Base-by-base conservation (phyloP, 768 basidiomycete genomes). In the Rhodotorula toruloides region DNA sequence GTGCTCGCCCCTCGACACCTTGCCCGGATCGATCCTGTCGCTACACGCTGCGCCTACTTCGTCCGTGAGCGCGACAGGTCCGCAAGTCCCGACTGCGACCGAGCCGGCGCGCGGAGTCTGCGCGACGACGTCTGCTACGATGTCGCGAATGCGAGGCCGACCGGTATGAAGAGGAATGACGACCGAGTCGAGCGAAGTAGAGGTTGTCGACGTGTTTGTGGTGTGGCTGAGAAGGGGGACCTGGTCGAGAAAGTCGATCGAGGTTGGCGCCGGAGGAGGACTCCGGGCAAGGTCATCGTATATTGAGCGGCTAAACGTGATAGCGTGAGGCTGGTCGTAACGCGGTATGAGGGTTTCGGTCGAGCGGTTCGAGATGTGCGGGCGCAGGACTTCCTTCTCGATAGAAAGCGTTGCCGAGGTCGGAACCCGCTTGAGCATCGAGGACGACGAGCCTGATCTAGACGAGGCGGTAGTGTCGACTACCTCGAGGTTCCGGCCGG, bases 41-140 rank as follows among this genome's bases (percentile, higher is more conserved):
- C 52, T 31, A 17, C 34, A 47, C 21, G 67, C 61, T 16, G 37
- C 40, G 10, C 42, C 56, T 7, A 68, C 52, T 14, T 59, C 57
- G 12, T 42, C 32, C 31, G 52, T 58, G 46, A 68, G 39, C 37
- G 43, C 21, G 4, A 32, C 32, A 10, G 67, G 67, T 3, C 57
- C 67, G 31, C 67, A 68, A 3, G 57, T 54, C 49, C 31, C 61
- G 9, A 59, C 61, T 3, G 57, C 56, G 29, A 63, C 57, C 14
- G 61, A 63, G 25, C 61, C 65, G 4, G 57, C 1, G 13, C n/a
- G 27, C 22, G 61, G 47, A 4, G 55, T 54, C 8, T 21, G 31
- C 21, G 25, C 17, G 37, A 68, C 40, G 39, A 55, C 43, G 16
- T 27, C 42, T 2, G 56, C 59, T 48, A 61, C 40, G 42, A 61